Percentiles rank a stretch among this genome's conserved stretches.
These are phyloP conservation scores for Talaromyces adpressus DNA, from an alignment of 495 filamentous ascomycete genomes.

Conservation along the genomic window DNA sequence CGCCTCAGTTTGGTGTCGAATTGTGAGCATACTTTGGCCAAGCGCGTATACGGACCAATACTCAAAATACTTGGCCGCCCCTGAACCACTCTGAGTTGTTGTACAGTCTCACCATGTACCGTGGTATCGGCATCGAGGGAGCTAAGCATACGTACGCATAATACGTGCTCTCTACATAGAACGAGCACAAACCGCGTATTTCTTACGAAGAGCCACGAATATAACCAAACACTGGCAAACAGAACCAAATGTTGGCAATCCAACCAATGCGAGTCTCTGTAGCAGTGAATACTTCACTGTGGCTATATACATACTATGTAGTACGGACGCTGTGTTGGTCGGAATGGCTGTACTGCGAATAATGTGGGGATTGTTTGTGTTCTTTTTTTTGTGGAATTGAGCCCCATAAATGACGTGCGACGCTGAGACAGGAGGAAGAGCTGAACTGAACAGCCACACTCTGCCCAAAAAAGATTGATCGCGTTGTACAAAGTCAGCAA, in stretches of 20 bases:
- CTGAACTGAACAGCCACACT: background rate
- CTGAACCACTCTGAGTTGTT: background rate
- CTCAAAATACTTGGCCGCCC: background rate
- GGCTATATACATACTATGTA: background rate
- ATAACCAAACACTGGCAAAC: background rate
- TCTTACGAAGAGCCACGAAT: background rate
- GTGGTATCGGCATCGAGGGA: background rate
- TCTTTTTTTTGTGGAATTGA: background rate
- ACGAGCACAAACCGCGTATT: background rate
- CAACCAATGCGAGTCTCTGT: too few relatives aligned
- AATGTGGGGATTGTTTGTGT: background rate
- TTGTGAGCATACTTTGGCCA: background rate
- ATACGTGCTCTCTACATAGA: background rate
- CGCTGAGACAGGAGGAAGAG: background rate
- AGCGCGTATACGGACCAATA: background rate
- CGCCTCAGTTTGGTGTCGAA: background rate
- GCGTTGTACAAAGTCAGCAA: background rate
- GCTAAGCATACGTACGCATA: background rate
- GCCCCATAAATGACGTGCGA: background rate
- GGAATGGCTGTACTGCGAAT: background rate
- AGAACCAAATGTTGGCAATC: background rate
- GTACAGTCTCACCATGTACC: background rate
- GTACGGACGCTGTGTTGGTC: background rate
- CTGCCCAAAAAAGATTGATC: background rate
- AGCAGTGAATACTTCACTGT: background rate